Evolutionary conservation across 2,329 filamentous ascomycete species (phyloP).

Genomic region (Hypomyces rosellus): DNA sequence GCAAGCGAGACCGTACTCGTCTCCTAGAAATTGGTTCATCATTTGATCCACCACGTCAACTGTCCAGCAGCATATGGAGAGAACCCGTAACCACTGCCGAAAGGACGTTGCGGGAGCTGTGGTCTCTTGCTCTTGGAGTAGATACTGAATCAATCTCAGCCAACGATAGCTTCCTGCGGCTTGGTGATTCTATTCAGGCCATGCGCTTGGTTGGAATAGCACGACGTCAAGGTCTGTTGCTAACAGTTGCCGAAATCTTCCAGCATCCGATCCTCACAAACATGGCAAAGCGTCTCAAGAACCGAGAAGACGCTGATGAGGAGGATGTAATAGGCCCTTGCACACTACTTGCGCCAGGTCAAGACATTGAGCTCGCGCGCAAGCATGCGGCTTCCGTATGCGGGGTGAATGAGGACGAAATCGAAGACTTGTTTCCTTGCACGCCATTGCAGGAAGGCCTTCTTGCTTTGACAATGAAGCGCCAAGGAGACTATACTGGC

Average conservation of each 20-base stretch:
- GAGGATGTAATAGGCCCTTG: neutral
- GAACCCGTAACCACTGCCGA: constrained; percentile 2
- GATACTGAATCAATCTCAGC: neutral
- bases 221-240: neutral
- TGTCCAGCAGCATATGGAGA: neutral
- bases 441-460: constrained; percentile 4
- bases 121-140: constrained; percentile 5
- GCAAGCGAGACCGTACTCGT: constrained; percentile 5
- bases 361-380: neutral
- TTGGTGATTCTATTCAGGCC: constrained; percentile 7
- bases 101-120: neutral
- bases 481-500: neutral
- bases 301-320: neutral
- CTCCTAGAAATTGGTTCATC: constrained; percentile 1
- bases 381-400: constrained; percentile 3
- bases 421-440: constrained; percentile 7
- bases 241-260: constrained; percentile 5
- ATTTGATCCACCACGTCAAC: neutral
- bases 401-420: neutral
- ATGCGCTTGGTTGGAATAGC: constrained; percentile 8
- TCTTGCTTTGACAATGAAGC: constrained; percentile 1
- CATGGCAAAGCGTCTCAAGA: constrained; percentile 2
- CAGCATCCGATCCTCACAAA: constrained; percentile 1
- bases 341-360: neutral
- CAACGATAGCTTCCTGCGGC: constrained; percentile 4